Base-by-base conservation (phyloP, 1,284 basidiomycete species). In the Ceratobasidium sp. region DNA sequence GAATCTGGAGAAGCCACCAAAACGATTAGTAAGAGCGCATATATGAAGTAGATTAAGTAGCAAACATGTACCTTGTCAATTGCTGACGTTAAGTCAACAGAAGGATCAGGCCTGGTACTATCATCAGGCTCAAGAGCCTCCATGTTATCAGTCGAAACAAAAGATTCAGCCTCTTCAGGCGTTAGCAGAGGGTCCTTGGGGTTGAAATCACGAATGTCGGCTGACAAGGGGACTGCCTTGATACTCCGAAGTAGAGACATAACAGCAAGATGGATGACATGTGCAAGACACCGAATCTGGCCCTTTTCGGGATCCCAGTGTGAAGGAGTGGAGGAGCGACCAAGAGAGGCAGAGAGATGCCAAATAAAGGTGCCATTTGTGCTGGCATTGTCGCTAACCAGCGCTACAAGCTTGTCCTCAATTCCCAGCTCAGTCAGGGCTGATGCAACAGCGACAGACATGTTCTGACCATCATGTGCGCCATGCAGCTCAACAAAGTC, bases 401-500 rank as follows among this genome's bases (percentile, higher is more conserved):
- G 30, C 0, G 63, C 21, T 1, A 66, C 7, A 1, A 66, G 16
- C 18, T 66, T 66, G 14, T 66, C 33, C 1, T 23, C 4, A 4
- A 66, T 42, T 3, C 63, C 63, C 0, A 66, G 49, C 33, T 73
- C 59, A 0, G 9, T 38, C 7, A 73, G 16, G 2, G 58, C 30
- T n/a, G 44, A 25, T 33, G 28, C 44, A n/a, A 73, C 48, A 14
- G 58, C 30, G 1, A 62, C 23, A 11, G 58, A 8, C 58, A 73
- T 73, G 30, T 73, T 73, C n/a, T 71, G 21, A 48, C 73, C 73
- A 30, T 44, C 36, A 23, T 73, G 73, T 46, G 67, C 46, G 21
- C 66, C 66, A 11, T 61, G 54, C 14, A 73, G 30, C 73, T 70
- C 66, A 2, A 61, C 54, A 66, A 71, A 73, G 25, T 73, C 66